Percentiles rank a stretch among this genome's conserved stretches.
Conservation (phyloP, 1,284 basidiomycete species). For the Tylopilus sp. region DNA sequence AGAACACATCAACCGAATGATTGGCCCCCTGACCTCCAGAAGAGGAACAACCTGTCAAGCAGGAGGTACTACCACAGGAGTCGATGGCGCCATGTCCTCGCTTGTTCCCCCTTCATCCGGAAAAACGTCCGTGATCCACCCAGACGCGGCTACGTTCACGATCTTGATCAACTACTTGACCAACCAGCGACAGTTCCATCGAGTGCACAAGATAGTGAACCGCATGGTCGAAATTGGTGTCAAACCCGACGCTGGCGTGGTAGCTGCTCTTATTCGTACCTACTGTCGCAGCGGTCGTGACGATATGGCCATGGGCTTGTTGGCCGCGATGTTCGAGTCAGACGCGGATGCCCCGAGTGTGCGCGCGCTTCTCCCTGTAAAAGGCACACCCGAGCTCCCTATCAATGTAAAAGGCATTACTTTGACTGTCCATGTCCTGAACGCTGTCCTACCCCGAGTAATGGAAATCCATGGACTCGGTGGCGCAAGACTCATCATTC, state of each 20-base stretch:
- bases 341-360: slow-evolving; percentile 22
- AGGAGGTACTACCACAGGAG: slow-evolving; percentile 37
- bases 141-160: slow-evolving; percentile 61
- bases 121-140: slow-evolving; percentile 30
- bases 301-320: slow-evolving; percentile 48
- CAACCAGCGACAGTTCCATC: slow-evolving; percentile 44
- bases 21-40: slow-evolving; percentile 37
- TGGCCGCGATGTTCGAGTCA: slow-evolving; percentile 45
- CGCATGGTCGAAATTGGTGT: slow-evolving; percentile 47
- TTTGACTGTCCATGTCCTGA: slow-evolving; percentile 55
- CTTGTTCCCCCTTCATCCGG: slow-evolving; percentile 4
- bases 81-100: slow-evolving; percentile 30
- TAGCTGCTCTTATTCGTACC: slow-evolving; percentile 55
- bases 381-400: slow-evolving; percentile 22
- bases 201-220: slow-evolving; percentile 47
- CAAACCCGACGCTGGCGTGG: slow-evolving; percentile 45
- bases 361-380: slow-evolving; percentile 27
- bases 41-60: slow-evolving; percentile 19
- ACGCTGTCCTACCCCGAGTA: slow-evolving; percentile 53
- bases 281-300: slow-evolving; percentile 50
- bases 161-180: slow-evolving; percentile 62
- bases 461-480: slow-evolving; percentile 48
- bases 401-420: slow-evolving; percentile 38
- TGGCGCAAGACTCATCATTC: slow-evolving; percentile 45
- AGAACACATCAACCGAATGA: slow-evolving; percentile 53